Base-by-base conservation (phyloP, 164 flowering plant genomes). In the Magnolia officinalis region DNA sequence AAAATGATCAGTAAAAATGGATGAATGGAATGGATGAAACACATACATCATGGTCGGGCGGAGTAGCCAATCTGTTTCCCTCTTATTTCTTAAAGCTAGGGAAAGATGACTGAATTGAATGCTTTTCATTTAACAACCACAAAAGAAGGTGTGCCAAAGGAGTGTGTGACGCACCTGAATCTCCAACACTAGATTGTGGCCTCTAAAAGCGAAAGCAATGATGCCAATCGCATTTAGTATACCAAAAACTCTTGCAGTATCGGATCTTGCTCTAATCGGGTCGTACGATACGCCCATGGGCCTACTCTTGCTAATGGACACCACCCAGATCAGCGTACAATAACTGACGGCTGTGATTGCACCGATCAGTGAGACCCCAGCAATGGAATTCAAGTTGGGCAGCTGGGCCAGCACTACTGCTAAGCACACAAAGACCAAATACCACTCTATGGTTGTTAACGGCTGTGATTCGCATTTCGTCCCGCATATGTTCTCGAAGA, bases 131-230 rank as follows among this genome's bases (percentile, higher is more conserved):
- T 26, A 26, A 26, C 29, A 26, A 26, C 29, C 29, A 26, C 29
- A 26, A 37, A 37, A 37, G 45, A 5, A 37, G 45, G 45, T 37
- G 45, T 37, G 4, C 45, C 45, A 37, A 37, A 37, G 45, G 45
- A 37, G 45, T 37, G 45, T 55, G 61, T 7, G 11, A 78, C 64
- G 66, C 72, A 87, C 97, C 92, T 92, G 95, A 10, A 92, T 91
- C 74, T 92, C 95, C 58, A 91, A 89, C 20, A 86, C 86, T 58
- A 93, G 86, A 82, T 93, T 93, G 81, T 93, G 98, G 63, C 98
- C 98, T 79, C 95, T 85, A 75, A 93, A 93, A 63, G 94, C 91
- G 78, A 93, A 89, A 5, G 90, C 96, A 21, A 93, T 78, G 19
- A 92, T 85, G 50, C 94, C 96, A 72, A 92, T 81, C 0, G 92